phyloP scores from a whole-genome alignment of 2,329 filamentous ascomycete species.

The Neurospora crassa region DNA sequence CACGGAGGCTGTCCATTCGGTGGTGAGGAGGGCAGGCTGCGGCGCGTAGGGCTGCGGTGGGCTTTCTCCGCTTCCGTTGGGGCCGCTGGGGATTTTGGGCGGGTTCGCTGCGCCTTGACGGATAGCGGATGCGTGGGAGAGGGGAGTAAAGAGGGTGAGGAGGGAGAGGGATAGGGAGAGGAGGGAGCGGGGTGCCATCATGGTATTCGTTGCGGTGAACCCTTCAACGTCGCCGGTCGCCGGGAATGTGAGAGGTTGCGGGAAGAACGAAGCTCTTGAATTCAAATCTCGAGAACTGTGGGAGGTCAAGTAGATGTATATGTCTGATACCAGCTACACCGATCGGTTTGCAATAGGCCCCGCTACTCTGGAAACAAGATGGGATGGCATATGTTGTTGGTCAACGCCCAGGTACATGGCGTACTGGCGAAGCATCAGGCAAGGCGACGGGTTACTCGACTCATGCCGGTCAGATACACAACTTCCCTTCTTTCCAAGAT shows the following conservation, averaged over 20 bases:
- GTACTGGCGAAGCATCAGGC: neutral
- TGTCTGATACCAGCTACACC: neutral
- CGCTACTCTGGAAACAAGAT: neutral
- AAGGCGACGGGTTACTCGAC: neutral
- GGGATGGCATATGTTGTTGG: neutral
- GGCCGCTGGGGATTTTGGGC: neutral
- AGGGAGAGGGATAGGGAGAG: neutral
- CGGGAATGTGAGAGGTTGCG: neutral
- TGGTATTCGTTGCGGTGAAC: neutral
- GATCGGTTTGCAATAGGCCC: neutral
- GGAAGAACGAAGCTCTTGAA: neutral
- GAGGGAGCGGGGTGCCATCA: neutral
- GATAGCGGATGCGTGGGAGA: neutral
- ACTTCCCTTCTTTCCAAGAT: neutral
- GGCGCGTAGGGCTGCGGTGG: neutral
- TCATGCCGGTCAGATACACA: neutral
- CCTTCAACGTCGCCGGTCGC: neutral
- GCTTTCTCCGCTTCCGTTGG: neutral
- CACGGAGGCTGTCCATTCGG: constrained; percentile 38
- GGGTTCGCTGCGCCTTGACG: neutral
- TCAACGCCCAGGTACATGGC: neutral
- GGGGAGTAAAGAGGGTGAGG: neutral
- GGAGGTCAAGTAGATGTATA: neutral
- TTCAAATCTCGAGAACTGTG: neutral
- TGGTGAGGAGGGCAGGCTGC: neutral